Base-by-base conservation (phyloP, 176 grass and related monocot genomes). In the Microstegium vimineum region DNA sequence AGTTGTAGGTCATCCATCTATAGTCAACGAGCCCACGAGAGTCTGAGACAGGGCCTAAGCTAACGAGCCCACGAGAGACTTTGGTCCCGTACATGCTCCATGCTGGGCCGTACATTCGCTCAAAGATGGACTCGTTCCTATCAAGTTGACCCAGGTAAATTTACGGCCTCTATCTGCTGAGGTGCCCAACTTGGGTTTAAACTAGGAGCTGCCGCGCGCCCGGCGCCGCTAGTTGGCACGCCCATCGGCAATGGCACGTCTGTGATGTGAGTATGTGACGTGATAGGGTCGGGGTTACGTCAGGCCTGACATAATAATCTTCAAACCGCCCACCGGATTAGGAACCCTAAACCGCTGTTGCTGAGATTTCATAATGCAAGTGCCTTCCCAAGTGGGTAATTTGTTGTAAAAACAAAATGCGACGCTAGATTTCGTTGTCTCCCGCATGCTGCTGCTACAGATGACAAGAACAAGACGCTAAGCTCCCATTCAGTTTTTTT, bases 341-440 rank as follows among this genome's bases (percentile, higher is more conserved):
- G 9, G 8, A 28, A 59, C 8, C 49, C 9, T 18, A 78, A 71
- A 15, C 79, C 27, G 27, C 18, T 32, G 66, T 59, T 9, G 14
- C 2, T 4, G 35, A 61, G 34, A 69, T 60, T 43, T 77, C 16
- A 54, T 60, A 57, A 70, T 49, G 74, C 75, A 28, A 9, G 38
- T 15, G 31, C 75, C 72, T 68, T 79, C 38, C 83, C 83, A 79
- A 79, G 75, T 61, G 66, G 83, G 28, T 85, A 78, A 83, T 74
- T 27, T 18, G 15, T 22, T 49, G 66, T 85, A 78, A 76, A 77
- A 6, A n/a, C n/a, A n/a, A 30, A 83, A 37, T 1, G 2, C n/a
- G 1, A 35, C 14, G 9, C 41, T 22, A 38, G 59, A 75, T 83
- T 28, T 75, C 25, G 14, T 11, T 79, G 75, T 64, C 66, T 62